A percentile compares a stretch with the other conserved stretches of the same genome.
These are phyloP conservation scores for Saturnispora silvae DNA, from an alignment of 805 yeast species.

Conservation along the genomic window DNA sequence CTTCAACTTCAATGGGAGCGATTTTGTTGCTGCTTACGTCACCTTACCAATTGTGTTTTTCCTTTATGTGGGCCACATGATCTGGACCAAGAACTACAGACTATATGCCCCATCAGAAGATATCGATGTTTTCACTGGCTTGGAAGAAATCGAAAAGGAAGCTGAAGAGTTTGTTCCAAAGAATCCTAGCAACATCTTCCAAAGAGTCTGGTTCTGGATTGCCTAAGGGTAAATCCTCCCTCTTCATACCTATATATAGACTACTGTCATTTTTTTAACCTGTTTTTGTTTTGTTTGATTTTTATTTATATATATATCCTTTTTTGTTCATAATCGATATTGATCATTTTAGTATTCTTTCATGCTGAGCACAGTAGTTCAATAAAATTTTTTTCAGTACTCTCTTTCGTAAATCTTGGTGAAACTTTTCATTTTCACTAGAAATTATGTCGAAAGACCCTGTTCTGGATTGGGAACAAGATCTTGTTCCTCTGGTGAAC, in stretches of 20 bases:
- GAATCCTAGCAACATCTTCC: constrained; percentile 29
- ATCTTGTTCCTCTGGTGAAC: constrained; percentile 13
- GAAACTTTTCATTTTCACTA: too few species aligned
- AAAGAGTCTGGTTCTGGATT: constrained; percentile 43
- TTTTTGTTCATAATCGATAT: too few species aligned
- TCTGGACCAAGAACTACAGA: constrained; percentile 33
- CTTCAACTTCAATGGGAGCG: constrained; percentile 35
- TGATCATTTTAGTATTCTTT: too few species aligned
- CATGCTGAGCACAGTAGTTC: constrained; percentile 1
- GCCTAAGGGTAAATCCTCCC: constrained; percentile 11
- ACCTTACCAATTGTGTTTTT: constrained; percentile 46
- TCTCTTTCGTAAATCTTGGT: too few species aligned
- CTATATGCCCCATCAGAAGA: constrained; percentile 45
- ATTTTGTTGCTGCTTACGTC: constrained; percentile 58
- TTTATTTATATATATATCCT: not conserved
- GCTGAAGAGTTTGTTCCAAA: constrained; percentile 26
- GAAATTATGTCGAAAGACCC: constrained; percentile 9
- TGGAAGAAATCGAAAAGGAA: constrained; percentile 49
- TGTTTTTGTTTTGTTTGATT: not conserved
- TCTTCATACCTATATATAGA: not conserved
- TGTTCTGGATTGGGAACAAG: constrained; percentile 10
- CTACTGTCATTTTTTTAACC: not conserved
- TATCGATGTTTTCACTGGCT: constrained; percentile 53
- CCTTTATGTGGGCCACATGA: constrained; percentile 48
- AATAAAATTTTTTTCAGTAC: constrained; percentile 3